Evolutionary conservation across 2,329 filamentous ascomycete genomes (phyloP).

Genomic region (Alternaria tenuissima): DNA sequence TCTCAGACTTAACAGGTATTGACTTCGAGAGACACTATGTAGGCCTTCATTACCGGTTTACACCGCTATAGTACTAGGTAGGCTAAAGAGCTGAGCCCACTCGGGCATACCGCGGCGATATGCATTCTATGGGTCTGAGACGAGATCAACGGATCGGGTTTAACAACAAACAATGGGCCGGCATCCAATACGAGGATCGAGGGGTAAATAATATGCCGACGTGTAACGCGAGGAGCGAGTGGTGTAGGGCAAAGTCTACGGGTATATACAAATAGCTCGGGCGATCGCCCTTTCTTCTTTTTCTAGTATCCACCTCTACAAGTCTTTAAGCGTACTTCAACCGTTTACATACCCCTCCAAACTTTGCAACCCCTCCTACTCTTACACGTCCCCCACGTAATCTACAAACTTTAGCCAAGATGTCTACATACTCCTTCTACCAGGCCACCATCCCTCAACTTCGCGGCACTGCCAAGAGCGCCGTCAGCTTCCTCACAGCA

Average conservation of each 20-base stretch:
- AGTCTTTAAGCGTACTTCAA: background rate
- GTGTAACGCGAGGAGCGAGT: background rate
- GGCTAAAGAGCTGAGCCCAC: background rate
- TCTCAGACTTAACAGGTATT: background rate
- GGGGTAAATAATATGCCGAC: background rate
- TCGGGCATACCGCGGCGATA: background rate
- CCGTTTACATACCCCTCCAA: background rate
- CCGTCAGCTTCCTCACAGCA: slow-evolving; percentile 25
- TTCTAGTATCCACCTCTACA: background rate
- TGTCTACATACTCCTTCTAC: slow-evolving; percentile 31
- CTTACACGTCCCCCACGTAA: background rate
- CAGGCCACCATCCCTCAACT: slow-evolving; percentile 26
- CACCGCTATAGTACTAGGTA: background rate
- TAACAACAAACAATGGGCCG: slow-evolving; percentile 1
- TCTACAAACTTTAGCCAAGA: slow-evolving; percentile 6
- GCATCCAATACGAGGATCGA: background rate
- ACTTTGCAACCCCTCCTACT: background rate
- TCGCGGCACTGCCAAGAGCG: slow-evolving; percentile 16
- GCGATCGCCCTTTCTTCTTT: background rate
- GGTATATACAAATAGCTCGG: background rate
- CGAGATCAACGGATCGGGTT: background rate
- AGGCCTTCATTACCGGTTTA: background rate
- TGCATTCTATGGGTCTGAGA: background rate
- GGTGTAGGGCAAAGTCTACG: background rate
- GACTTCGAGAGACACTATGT: background rate